Base-by-base conservation (phyloP, 306 rosid species). In the Ammopiptanthus mongolicus region DNA sequence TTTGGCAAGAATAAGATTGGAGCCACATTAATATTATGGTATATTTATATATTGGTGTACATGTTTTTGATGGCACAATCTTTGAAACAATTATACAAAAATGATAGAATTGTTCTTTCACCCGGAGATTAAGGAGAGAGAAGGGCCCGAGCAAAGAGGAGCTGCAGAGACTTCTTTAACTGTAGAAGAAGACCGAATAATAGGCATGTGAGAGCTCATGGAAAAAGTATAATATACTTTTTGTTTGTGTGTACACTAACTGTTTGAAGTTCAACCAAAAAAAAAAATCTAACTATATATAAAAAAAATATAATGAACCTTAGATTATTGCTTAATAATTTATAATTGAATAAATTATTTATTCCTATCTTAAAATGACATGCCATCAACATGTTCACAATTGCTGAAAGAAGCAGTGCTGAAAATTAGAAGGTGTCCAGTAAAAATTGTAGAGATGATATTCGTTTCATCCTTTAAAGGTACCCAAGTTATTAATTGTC, bases 151-250 rank as follows among this genome's bases (percentile, higher is more conserved):
- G 13, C 13, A 37, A 22, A 34, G 3, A 55, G 37, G 50, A 73
- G 36, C 60, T 46, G 37, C 7, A 4, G 36, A 47, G 25, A 6
- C 55, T 48, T 62, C 62, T 48, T 48, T 47, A 48, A 75, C 72
- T 50, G 79, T 63, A 34, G 72, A 50, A 21, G 11, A 62, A 63
- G 53, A 63, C 71, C 28, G 0, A 63, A 60, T 61, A 61, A 74
- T 18, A 73, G 69, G 22, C 15, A n/a, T 56, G 51, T 6, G 61
- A 36, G 15, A 48, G 47, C 19, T 69, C 48, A 31, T 18, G 61
- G 46, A 9, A 10, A 31, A 67, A 67, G 19, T 28, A 67, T 36
- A 28, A 8, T 8, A 12, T 12, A 5, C 18, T 23, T 28, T 57
- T 23, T 11, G 1, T 1, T 25, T 25, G 3, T 11, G 3, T 58